Evolutionary conservation across 257 asterid genomes (phyloP).

Genomic region (Ligustrum vulgare): DNA sequence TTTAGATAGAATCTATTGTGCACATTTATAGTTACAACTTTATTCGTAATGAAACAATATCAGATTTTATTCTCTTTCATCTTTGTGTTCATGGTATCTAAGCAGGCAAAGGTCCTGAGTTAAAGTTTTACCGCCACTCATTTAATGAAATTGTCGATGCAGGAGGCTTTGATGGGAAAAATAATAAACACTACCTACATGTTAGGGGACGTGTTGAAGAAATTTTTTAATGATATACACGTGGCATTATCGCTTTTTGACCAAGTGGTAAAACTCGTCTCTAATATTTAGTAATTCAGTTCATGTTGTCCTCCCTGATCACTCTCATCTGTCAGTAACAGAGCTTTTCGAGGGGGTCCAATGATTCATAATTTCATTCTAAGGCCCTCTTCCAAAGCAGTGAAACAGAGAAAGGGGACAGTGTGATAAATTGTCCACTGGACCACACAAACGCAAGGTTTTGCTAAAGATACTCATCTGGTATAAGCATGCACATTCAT

Average conservation of each 20-base stretch:
- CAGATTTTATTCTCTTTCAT: not conserved
- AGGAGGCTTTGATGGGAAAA: not conserved
- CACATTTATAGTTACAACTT: too few relatives aligned
- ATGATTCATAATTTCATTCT: conserved; percentile 6
- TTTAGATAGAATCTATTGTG: not conserved
- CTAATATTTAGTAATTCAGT: not conserved
- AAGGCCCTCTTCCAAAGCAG: not conserved
- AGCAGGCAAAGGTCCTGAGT: not conserved
- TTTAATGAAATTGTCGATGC: too few relatives aligned
- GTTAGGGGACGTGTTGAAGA: too few relatives aligned
- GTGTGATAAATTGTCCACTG: not conserved
- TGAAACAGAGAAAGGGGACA: not conserved
- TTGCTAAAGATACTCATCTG: not conserved
- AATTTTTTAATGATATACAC: too few relatives aligned
- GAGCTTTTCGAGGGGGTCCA: not conserved
- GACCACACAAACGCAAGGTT: not conserved
- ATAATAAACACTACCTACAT: too few relatives aligned
- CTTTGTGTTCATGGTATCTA: not conserved
- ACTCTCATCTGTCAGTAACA: conserved; percentile 2
- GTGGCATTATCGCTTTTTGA: not conserved
- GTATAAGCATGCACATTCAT: not conserved
- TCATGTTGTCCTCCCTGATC: not conserved
- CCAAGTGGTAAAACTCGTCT: not conserved
- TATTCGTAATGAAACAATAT: too few relatives aligned
- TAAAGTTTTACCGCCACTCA: not conserved